Conservation (phyloP, 164 flowering plant genomes). For the Piper longum region DNA sequence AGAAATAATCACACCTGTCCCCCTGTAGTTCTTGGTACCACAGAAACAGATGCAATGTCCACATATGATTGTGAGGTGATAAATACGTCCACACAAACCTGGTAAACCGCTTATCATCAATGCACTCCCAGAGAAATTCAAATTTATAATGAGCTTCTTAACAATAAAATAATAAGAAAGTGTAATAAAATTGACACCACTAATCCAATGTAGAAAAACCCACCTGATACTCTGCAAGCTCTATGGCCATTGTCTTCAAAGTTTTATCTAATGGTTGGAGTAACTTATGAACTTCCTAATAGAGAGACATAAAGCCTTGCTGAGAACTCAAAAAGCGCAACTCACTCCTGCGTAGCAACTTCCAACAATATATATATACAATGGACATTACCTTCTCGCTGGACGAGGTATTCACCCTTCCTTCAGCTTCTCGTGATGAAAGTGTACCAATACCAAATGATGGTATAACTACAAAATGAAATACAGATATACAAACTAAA, state of each 20-base stretch:
- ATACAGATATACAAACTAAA: neutral
- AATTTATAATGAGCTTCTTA: neutral
- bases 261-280: conserved; percentile 93
- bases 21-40: conserved; percentile 90
- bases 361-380: neutral
- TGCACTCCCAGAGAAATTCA: neutral
- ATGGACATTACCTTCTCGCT: conserved; percentile 69
- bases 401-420: conserved; percentile 62
- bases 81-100: conserved; percentile 95
- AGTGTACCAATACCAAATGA: conserved; percentile 89
- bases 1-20: conserved; percentile 57
- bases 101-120: conserved; percentile 5
- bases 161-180: neutral
- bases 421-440: conserved; percentile 94
- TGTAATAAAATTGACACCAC: neutral
- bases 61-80: conserved; percentile 75
- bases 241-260: conserved; percentile 83
- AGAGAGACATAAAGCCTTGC: neutral
- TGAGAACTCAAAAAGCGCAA: neutral
- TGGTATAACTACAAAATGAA: conserved; percentile 53
- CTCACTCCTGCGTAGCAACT: neutral
- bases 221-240: conserved; percentile 98
- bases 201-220: conserved; percentile 1
- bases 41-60: conserved; percentile 89
- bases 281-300: conserved; percentile 79